Base-by-base conservation (phyloP, 2,329 filamentous ascomycete species). In the Fusarium veterinarium region DNA sequence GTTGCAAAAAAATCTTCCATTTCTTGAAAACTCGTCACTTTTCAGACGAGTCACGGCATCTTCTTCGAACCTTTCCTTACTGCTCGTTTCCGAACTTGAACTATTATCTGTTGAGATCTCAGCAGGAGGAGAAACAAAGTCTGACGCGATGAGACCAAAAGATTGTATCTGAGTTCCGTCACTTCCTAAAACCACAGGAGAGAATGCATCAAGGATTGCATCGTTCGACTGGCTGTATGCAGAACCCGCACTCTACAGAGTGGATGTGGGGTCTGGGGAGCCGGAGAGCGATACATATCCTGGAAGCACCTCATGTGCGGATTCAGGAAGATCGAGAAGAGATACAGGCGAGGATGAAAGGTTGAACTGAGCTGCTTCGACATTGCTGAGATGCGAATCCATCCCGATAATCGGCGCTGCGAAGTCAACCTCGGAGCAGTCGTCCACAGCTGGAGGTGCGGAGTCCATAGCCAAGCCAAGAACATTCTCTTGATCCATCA, bases 161-260 rank as follows among this genome's bases (percentile, higher is more conserved):
- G 65, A 51, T 25, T 60, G 60, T 67, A 14, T 3, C 17, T 35
- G 58, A 25, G 25, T 17, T 28, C 63, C 49, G 2, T 52, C 30
- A 16, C 52, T 45, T 42, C 25, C 51, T 48, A 42, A 20, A 35
- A 8, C 16, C 28, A 19, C 56, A 35, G 37, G 19, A 11, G 55
- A 56, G 25, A 25, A 28, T 28, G 57, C 14, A 16, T 42, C 60
- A 49, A 52, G 25, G 33, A 31, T 16, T 42, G 13, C n/a, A 60
- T 64, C 38, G 40, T 52, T 58, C 20, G 53, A 51, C 42, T 64
- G 41, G 25, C 51, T 46, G 40, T 9, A 48, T 19, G 16, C 55
- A 48, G 60, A 46, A 61, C 38, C 30, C 33, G 46, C 60, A 51
- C 65, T 71, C 74, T 76, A 76, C 19, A 73, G 74, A 75, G 64